These are phyloP conservation scores for Rhodotorula sp. DNA, from an alignment of 1,284 basidiomycete genomes.

Conservation along the genomic window DNA sequence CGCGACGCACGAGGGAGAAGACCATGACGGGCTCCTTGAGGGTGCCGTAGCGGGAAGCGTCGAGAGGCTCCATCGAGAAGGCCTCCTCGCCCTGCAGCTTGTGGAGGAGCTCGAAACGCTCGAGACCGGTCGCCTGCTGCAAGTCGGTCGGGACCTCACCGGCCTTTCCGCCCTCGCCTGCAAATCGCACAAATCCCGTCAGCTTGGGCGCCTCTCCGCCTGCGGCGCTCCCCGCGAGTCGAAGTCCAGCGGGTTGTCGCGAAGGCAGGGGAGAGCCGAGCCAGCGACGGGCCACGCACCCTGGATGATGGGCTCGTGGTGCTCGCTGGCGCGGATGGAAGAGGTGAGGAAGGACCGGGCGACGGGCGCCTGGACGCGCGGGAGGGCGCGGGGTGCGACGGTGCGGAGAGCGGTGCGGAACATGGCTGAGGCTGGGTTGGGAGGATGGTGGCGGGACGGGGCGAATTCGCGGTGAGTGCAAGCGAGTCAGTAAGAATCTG, in stretches of 20 bases:
- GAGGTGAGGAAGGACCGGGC: slow-evolving; percentile 34
- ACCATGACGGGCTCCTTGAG: slow-evolving; percentile 83
- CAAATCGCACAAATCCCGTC: neutral
- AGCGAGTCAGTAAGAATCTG: neutral
- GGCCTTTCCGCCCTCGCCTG: slow-evolving; percentile 69
- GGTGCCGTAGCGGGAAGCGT: slow-evolving; percentile 83
- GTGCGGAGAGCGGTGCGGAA: slow-evolving; percentile 21
- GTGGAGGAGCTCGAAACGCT: slow-evolving; percentile 88
- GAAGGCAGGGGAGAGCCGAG: neutral
- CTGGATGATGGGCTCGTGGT: slow-evolving; percentile 36
- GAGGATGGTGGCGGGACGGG: neutral
- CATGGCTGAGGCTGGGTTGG: slow-evolving; percentile 13
- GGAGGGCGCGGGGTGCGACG: slow-evolving; percentile 20
- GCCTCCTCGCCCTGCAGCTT: slow-evolving; percentile 83
- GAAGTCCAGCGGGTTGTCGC: no score
- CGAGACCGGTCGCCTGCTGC: slow-evolving; percentile 88
- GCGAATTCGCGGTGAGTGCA: neutral
- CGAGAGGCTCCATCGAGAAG: slow-evolving; percentile 85
- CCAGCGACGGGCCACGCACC: slow-evolving; percentile 6
- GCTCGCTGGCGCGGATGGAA: slow-evolving; percentile 21
- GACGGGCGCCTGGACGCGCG: slow-evolving; percentile 25
- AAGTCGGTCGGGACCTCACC: slow-evolving; percentile 80
- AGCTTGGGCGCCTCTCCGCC: neutral
- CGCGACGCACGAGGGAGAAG: slow-evolving; percentile 73
- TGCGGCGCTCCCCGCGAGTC: neutral